Evolutionary conservation across 1,139 yeast genomes (phyloP), one percentile per base, ranked within the genome.

Genomic region (Candida sojae): DNA sequence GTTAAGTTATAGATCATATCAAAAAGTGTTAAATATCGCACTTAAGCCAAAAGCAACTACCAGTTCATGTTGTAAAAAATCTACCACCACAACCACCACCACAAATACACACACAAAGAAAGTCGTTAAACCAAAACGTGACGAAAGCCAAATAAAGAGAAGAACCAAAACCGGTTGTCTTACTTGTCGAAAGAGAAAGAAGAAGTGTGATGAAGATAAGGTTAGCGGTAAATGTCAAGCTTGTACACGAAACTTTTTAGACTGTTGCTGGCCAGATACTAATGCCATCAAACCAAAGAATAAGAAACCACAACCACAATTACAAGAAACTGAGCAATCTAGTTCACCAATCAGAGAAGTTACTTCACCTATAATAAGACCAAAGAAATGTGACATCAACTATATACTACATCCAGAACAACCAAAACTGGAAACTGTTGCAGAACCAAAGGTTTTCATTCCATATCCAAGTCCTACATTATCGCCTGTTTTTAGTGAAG

Each of bases 161-260:
- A 67, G 79, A 62, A 71, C 77, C 31, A 73, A 70, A 52, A 68
- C 77, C 4, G 79, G 79, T 11, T 73, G 79, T 56, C 63, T 73
- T 45, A 73, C 77, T 7, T 73, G 79, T 54, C 68, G 79, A 48
- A 71, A 64, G 60, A 68, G 79, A 60, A 73, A 73, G 70, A 73
- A 73, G 67, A 73, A 73, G 68, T 73, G 79, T 61, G 79, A 73
- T 54, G 78, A 73, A 56, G 68, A 70, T 46, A 67, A 61, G 33
- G 70, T 68, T 11, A 70, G 70, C 50, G 80, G 80, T 3, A 75
- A 75, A 58, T 75, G 80, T 57, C 77, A 74, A 55, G 79, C 72
- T 4, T 75, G 80, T 52, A 68, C 75, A 10, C 64, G 80, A 53
- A 75, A 75, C 67, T 75, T 74, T 49, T 66, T 75, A 48, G 76